Conservation (phyloP, 345 rosid genomes). For the Ceriops decandra region DNA sequence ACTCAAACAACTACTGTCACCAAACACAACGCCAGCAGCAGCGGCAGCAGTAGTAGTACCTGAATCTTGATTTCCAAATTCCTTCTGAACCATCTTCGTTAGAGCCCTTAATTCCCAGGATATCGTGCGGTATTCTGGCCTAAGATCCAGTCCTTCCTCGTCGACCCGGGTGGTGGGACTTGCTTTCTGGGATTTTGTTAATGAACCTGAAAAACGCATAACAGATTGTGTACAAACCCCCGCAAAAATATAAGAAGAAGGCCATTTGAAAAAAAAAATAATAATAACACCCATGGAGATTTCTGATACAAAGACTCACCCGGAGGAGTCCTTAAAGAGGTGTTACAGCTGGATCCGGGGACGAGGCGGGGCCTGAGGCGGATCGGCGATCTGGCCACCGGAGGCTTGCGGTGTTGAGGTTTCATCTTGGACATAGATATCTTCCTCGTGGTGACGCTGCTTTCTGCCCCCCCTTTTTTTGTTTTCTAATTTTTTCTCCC, state of each 20-base stretch:
- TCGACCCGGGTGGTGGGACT: slow-evolving; percentile 25
- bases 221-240: not conserved
- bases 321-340: slow-evolving; percentile 54
- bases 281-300: too few relatives aligned
- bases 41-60: not conserved
- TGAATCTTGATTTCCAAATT: slow-evolving; percentile 29
- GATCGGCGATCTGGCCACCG: slow-evolving; percentile 69
- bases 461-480: not conserved
- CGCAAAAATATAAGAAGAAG: not conserved
- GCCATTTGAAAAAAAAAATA: not conserved
- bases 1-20: slow-evolving; percentile 9
- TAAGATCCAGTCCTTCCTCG: slow-evolving; percentile 38
- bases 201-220: slow-evolving; percentile 39
- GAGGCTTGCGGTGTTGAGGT: slow-evolving; percentile 56
- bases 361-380: slow-evolving; percentile 56
- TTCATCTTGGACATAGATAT: slow-evolving; percentile 54
- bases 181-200: slow-evolving; percentile 49
- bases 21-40: not conserved
- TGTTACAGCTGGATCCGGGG: slow-evolving; percentile 35
- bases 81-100: slow-evolving; percentile 47
- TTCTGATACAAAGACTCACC: slow-evolving; percentile 30
- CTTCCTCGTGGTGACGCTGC: not conserved
- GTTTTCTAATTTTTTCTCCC: too few relatives aligned
- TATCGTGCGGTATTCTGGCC: slow-evolving; percentile 54
- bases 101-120: slow-evolving; percentile 62